Evolutionary conservation across 140 eudicot species (phyloP), one percentile per base, ranked within the genome.

Genomic region (Bidens hawaiensis): DNA sequence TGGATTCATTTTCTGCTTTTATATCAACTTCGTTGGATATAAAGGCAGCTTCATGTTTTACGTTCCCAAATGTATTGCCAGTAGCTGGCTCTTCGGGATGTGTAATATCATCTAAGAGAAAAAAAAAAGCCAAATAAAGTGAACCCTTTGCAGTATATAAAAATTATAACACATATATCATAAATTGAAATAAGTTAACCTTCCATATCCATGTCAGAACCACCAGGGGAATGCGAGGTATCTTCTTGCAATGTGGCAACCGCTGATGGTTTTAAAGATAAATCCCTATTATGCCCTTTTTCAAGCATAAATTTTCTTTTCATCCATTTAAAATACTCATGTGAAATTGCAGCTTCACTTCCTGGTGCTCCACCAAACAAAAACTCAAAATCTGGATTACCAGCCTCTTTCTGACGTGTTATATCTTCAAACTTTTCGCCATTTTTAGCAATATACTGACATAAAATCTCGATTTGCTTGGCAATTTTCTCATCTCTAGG

Each of bases 161-260:
- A 12, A 58, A 10, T 3, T 33, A 9, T 56, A 31, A 33, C 34
- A 30, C 10, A 38, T n/a, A n/a, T n/a, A n/a, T n/a, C n/a, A n/a
- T 60, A n/a, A n/a, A n/a, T n/a, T n/a, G n/a, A n/a, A n/a, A 36
- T 60, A 45, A 66, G 56, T 80, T 66, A 68, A 90, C 97, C 97
- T 83, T 90, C 97, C 83, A 90, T 83, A 49, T 90, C 97, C 85
- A 90, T 87, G 76, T 87, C 95, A 38, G 97, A 90, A 79, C 75
- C 81, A 47, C 76, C 77, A 31, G 86, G 83, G 57, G 95, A 82
- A 68, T 42, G 69, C 55, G 85, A 24, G 10, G 9, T 46, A 52
- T 41, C 70, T 47, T 46, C 79, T 53, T 75, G 78, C 33, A 38
- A 33, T 13, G 65, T 27, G 19, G 46, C 63, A 34, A 14, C 46